Evolutionary conservation across 305 asterid genomes (phyloP).

Genomic region (Ruellia speciosa): DNA sequence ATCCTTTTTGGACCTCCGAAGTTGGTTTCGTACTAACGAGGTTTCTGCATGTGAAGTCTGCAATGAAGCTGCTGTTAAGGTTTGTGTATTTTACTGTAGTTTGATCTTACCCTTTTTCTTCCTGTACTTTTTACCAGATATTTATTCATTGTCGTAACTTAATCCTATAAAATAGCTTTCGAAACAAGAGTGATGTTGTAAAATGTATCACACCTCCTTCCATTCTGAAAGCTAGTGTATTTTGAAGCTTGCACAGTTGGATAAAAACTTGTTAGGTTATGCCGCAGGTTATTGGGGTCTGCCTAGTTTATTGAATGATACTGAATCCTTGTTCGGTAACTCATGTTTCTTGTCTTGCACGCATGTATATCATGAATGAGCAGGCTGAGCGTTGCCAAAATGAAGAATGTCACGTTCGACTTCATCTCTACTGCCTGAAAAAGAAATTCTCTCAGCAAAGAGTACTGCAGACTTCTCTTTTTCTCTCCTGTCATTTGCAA

Average conservation of each 20-base stretch:
- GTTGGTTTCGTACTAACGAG: slow-evolving; percentile 75
- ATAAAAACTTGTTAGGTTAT: background rate
- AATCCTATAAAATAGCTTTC: too few species aligned
- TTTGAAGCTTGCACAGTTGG: background rate
- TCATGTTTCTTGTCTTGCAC: background rate
- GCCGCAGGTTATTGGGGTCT: background rate
- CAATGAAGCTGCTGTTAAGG: slow-evolving; percentile 94
- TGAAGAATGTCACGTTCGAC: slow-evolving; percentile 54
- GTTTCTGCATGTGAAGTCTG: slow-evolving; percentile 80
- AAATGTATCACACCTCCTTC: too few species aligned
- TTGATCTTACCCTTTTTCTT: slow-evolving; percentile 10
- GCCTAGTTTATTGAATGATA: background rate
- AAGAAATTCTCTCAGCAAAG: slow-evolving; percentile 56
- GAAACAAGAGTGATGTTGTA: too few species aligned
- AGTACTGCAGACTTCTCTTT: slow-evolving; percentile 34
- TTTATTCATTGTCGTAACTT: background rate
- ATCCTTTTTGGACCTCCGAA: slow-evolving; percentile 86
- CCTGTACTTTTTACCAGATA: background rate
- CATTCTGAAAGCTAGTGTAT: too few species aligned
- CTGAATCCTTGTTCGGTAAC: background rate
- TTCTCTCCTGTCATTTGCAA: background rate
- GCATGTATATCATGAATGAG: slow-evolving; percentile 18
- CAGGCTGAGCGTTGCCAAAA: slow-evolving; percentile 71
- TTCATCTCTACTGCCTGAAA: slow-evolving; percentile 61
- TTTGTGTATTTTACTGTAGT: slow-evolving; percentile 22